A percentile compares a stretch with the other conserved stretches of the same genome.
These are phyloP conservation scores for Suillus ampliporus DNA, from an alignment of 768 basidiomycete species.

Conservation along the genomic window DNA sequence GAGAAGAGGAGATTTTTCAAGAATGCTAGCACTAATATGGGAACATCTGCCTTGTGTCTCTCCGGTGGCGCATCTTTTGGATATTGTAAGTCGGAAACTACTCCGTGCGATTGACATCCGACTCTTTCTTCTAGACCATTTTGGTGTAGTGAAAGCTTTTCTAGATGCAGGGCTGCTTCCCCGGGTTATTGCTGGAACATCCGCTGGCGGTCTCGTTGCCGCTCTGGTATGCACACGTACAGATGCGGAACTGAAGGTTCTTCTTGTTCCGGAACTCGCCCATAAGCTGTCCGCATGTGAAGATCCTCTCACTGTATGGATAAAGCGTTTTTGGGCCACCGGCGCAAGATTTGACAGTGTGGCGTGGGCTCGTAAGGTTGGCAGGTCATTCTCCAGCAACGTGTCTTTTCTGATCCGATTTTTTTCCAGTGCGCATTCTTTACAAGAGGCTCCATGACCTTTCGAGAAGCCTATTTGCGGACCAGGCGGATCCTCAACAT, in stretches of 20 bases:
- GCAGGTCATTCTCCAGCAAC: conserved; percentile 13
- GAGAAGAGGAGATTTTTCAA: conserved; percentile 95
- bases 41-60: conserved; percentile 90
- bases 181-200: conserved; percentile 92
- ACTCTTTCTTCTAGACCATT: conserved; percentile 61
- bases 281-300: conserved; percentile 83
- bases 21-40: conserved; percentile 86
- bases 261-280: conserved; percentile 86
- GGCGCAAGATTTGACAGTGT: conserved; percentile 96
- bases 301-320: conserved; percentile 74
- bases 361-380: conserved; percentile 87
- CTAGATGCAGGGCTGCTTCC: conserved; percentile 86
- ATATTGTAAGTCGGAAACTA: conserved; percentile 68
- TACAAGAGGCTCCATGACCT: conserved; percentile 92
- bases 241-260: conserved; percentile 78
- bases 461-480: conserved; percentile 90
- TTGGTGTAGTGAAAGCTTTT: conserved; percentile 92
- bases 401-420: not conserved
- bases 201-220: conserved; percentile 85
- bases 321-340: conserved; percentile 76
- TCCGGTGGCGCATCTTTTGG: conserved; percentile 97
- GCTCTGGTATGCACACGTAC: conserved; percentile 85
- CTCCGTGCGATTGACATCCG: conserved; percentile 1
- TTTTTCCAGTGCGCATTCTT: conserved; percentile 79
- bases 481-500: conserved; percentile 95